Percentiles rank a stretch among this genome's conserved stretches.
Evolutionary conservation across 2,329 filamentous ascomycete species (phyloP).

Genomic region (Neurospora sp.): DNA sequence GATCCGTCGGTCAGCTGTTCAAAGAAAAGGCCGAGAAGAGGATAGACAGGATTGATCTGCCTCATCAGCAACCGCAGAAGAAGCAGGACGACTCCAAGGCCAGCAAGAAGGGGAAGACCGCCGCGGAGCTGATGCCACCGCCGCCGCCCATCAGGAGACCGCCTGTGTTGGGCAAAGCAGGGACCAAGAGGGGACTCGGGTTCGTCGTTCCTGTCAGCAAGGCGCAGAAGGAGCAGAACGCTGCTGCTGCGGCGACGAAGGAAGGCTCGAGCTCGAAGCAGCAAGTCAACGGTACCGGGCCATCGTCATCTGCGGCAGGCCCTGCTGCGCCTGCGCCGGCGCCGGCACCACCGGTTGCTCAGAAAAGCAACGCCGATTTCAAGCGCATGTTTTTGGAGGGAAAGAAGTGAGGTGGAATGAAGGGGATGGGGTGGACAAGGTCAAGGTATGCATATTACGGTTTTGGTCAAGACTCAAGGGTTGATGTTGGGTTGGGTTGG

Average conservation of each 20-base stretch:
- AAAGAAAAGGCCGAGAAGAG: constrained; percentile 36
- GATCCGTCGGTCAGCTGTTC: constrained; percentile 45
- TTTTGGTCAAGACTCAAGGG: not conserved
- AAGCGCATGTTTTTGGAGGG: constrained; percentile 21
- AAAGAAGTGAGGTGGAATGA: not conserved
- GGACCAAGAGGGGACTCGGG: constrained; percentile 34
- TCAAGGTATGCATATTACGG: not conserved
- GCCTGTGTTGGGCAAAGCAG: constrained; percentile 29
- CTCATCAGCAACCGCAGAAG: constrained; percentile 22
- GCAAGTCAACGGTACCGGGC: constrained; percentile 23
- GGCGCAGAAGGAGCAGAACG: constrained; percentile 8
- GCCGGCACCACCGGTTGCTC: constrained; percentile 18
- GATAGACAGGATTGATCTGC: constrained; percentile 29
- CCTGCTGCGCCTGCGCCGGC: constrained; percentile 13
- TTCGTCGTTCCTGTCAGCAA: constrained; percentile 25
- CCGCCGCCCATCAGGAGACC: constrained; percentile 33
- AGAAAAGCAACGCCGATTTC: constrained; percentile 24
- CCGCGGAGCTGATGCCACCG: constrained; percentile 32
- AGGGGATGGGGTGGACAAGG: not conserved
- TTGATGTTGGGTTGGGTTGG: not conserved
- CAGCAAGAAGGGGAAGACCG: constrained; percentile 4
- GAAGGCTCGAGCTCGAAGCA: constrained; percentile 6
- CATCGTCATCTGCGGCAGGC: constrained; percentile 9
- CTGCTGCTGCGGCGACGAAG: constrained; percentile 2
- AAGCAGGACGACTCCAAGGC: constrained; percentile 21